A percentile compares a stretch with the other conserved stretches of the same genome.
phyloP scores from a whole-genome alignment of 1,284 basidiomycete species.

The Tranzscheliella williamsii region DNA sequence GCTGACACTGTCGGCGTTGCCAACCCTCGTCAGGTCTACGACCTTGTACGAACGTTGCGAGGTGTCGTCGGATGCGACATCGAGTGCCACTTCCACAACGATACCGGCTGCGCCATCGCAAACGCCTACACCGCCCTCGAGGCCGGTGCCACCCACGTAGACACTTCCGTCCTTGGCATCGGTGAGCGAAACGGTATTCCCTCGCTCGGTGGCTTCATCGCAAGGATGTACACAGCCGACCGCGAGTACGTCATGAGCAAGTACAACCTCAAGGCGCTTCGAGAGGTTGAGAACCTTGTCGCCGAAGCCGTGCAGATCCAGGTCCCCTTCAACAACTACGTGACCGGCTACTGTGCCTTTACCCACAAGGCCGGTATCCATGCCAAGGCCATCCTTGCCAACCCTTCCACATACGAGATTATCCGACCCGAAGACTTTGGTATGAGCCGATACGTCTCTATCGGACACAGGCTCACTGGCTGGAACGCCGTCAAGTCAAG shows the following conservation, averaged over 20 bases:
- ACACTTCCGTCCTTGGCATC: conserved; percentile 83
- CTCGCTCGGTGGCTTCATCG: conserved; percentile 93
- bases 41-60: conserved; percentile 91
- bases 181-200: conserved; percentile 99
- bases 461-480: conserved; percentile 93
- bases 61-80: conserved; percentile 80
- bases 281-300: conserved; percentile 98
- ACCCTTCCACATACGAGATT: conserved; percentile 85
- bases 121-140: conserved; percentile 98
- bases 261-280: conserved; percentile 96
- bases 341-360: conserved; percentile 94
- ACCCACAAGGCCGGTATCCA: conserved; percentile 99
- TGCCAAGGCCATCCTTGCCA: conserved; percentile 99
- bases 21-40: conserved; percentile 97
- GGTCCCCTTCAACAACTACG: conserved; percentile 91
- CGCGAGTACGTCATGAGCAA: conserved; percentile 99
- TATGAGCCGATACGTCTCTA: conserved; percentile 94
- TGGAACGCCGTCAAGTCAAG: conserved; percentile 99
- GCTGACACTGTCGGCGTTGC: conserved; percentile 99
- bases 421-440: conserved; percentile 82
- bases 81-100: conserved; percentile 98
- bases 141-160: conserved; percentile 98
- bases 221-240: conserved; percentile 80
- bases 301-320: conserved; percentile 98
- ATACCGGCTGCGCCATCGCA: conserved; percentile 90